A percentile compares a stretch with the other conserved stretches of the same genome.
These are phyloP conservation scores for Somion occarium DNA, from an alignment of 1,284 basidiomycete species.

Conservation along the genomic window DNA sequence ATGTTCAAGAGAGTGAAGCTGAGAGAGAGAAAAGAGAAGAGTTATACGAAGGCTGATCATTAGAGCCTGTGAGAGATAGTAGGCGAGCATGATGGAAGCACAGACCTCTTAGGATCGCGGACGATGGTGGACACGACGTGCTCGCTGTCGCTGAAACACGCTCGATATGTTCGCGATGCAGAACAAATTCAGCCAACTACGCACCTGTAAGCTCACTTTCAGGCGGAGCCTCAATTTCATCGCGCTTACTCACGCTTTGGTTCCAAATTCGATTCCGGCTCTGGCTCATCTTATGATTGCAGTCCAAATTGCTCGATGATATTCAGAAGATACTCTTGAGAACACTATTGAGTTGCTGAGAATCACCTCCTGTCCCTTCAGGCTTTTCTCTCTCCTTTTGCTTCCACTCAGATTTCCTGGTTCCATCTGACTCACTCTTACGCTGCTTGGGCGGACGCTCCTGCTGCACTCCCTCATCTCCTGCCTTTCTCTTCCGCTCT, in stretches of 20 bases:
- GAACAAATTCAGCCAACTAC: constrained; percentile 22
- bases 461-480: constrained; percentile 12
- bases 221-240: constrained; percentile 8
- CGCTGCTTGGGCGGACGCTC: constrained; percentile 12
- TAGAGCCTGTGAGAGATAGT: constrained; percentile 54
- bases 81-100: constrained; percentile 80
- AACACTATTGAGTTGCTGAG: constrained; percentile 39
- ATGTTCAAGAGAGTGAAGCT: constrained; percentile 50
- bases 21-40: constrained; percentile 61
- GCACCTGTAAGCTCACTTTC: neutral
- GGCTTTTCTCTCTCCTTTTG: constrained; percentile 20
- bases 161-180: constrained; percentile 68
- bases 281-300: too few species aligned
- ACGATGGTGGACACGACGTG: constrained; percentile 49
- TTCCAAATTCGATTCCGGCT: neutral
- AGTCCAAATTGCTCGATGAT: neutral
- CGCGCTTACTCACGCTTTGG: neutral
- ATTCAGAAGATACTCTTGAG: constrained; percentile 52
- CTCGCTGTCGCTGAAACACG: constrained; percentile 38
- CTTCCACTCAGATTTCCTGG: constrained; percentile 30
- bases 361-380: constrained; percentile 17
- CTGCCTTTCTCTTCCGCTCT: constrained; percentile 50
- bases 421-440: constrained; percentile 42
- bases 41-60: constrained; percentile 50
- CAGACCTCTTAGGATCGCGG: constrained; percentile 76